These are phyloP conservation scores for Colletotrichum kahawae DNA, from an alignment of 2,329 filamentous ascomycete genomes.

Conservation along the genomic window DNA sequence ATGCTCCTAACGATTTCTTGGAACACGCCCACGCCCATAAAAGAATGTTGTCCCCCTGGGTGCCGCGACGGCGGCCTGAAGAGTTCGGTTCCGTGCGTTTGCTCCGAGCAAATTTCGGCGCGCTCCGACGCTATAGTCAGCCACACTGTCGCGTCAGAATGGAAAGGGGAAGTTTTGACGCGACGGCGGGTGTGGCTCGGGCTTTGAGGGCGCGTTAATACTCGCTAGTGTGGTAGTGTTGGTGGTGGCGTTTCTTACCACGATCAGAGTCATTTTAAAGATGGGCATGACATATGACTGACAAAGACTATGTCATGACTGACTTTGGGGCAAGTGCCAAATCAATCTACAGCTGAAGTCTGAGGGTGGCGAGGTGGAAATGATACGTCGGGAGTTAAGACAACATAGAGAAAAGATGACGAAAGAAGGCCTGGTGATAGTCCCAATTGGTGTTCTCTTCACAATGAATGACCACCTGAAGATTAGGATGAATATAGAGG, in stretches of 20 bases:
- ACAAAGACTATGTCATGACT: background rate
- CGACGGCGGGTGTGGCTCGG: background rate
- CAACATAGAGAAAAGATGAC: background rate
- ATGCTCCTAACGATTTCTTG: fast-evolving
- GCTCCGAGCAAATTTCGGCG: background rate
- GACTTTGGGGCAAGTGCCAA: background rate
- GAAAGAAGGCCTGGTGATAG: fast-evolving
- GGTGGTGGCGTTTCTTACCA: background rate
- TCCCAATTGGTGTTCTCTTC: fast-evolving
- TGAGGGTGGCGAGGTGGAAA: background rate
- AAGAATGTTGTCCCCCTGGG: background rate
- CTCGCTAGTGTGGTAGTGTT: background rate
- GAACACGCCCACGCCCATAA: fast-evolving
- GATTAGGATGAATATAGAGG: background rate
- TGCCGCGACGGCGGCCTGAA: background rate
- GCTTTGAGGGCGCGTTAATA: background rate
- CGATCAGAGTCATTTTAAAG: background rate
- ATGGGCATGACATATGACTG: background rate
- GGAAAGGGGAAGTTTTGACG: background rate
- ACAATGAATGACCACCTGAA: no score
- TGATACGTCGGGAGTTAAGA: background rate
- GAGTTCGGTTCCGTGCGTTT: background rate
- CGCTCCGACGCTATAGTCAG: background rate
- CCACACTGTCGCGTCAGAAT: background rate
- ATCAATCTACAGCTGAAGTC: background rate